These are phyloP conservation scores for Agrocybe pediades DNA, from an alignment of 768 basidiomycete species.

Conservation along the genomic window DNA sequence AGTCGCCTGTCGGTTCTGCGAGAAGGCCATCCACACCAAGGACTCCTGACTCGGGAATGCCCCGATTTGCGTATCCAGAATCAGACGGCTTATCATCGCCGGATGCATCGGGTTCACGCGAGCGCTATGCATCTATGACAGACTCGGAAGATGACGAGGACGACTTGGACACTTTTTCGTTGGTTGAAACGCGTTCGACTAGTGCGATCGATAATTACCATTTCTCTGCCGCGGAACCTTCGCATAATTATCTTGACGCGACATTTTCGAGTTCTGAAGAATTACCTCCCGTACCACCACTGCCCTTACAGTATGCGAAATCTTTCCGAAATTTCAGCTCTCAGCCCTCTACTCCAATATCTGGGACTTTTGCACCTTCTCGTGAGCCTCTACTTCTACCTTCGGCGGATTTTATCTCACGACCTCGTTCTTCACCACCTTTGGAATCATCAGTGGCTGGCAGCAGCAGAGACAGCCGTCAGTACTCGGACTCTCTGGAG, in stretches of 20 bases:
- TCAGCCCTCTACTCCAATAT: conserved; percentile 15
- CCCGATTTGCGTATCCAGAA: conserved; percentile 7
- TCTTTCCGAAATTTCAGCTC: conserved; percentile 13
- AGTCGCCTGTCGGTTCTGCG: background rate
- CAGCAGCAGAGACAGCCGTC: background rate
- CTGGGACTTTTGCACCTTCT: conserved; percentile 3
- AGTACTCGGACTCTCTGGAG: conserved; percentile 6
- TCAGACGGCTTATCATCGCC: conserved; percentile 11
- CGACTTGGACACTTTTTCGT: conserved; percentile 29
- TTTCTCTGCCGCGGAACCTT: conserved; percentile 43
- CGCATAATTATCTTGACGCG: conserved; percentile 45
- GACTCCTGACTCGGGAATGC: conserved; percentile 7
- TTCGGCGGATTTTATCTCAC: conserved; percentile 2
- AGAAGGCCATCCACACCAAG: background rate
- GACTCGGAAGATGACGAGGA: conserved; percentile 34
- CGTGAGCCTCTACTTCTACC: conserved; percentile 3
- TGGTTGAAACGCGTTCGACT: conserved; percentile 24
- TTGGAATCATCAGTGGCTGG: background rate
- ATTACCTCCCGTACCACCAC: conserved; percentile 39
- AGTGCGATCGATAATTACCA: conserved; percentile 54
- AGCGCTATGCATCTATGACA: conserved; percentile 12
- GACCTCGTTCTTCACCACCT: conserved; percentile 9
- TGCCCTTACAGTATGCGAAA: conserved; percentile 30
- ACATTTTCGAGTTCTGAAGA: conserved; percentile 35
- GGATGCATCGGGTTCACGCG: conserved; percentile 4